Evolutionary conservation across 208 protist genomes (phyloP).

Genomic region (Trypanosoma vivax): DNA sequence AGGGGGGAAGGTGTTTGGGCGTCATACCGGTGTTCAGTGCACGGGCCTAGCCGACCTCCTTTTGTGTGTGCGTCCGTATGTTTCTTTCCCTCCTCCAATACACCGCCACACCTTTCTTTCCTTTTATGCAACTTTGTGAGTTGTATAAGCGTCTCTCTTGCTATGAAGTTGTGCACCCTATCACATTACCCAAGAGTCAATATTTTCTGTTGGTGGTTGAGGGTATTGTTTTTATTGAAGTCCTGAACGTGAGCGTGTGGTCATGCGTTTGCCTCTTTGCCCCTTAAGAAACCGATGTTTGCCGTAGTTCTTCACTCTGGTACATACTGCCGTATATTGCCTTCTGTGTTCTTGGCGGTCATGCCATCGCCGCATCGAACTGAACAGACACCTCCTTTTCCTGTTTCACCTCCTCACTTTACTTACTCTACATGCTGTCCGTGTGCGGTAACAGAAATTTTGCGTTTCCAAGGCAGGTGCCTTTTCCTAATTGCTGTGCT

Average conservation of each 20-base stretch:
- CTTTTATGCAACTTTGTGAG: too few relatives aligned
- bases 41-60: too few relatives aligned
- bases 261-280: background rate
- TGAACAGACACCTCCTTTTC: too few relatives aligned
- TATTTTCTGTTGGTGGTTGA: background rate
- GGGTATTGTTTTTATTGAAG: background rate
- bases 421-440: background rate
- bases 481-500: background rate
- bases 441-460: background rate
- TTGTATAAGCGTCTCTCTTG: too few relatives aligned
- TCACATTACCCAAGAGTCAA: background rate
- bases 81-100: too few relatives aligned
- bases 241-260: background rate
- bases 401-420: background rate
- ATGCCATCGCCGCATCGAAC: too few relatives aligned
- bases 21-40: too few relatives aligned
- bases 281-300: background rate
- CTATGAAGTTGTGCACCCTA: too few relatives aligned
- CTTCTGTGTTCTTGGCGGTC: too few relatives aligned
- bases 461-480: background rate
- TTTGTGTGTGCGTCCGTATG: too few relatives aligned
- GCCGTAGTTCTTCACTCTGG: background rate
- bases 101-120: too few relatives aligned
- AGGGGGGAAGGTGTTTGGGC: too few relatives aligned
- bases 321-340: background rate